phyloP scores from a whole-genome alignment of 441 rosid genomes.

The Flueggea neowawraea region DNA sequence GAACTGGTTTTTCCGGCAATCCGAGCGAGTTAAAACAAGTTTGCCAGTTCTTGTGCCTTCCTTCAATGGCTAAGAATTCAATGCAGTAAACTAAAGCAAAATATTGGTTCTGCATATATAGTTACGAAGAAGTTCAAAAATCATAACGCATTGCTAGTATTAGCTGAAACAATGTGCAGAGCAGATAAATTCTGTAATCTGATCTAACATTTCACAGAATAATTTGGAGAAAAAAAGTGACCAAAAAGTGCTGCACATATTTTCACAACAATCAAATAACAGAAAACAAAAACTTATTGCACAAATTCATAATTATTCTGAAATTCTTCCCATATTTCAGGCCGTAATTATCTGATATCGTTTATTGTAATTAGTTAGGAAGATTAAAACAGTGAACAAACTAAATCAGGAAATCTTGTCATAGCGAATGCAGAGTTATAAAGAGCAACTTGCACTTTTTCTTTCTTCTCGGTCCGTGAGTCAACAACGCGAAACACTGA shows the following conservation, averaged over 20 bases:
- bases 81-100: constrained; percentile 42
- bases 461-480: too few relatives aligned
- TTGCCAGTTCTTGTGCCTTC: constrained; percentile 28
- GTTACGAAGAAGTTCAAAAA: background rate
- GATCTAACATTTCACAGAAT: background rate
- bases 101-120: constrained; percentile 30
- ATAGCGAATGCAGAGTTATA: too few relatives aligned
- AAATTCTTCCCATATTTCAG: background rate
- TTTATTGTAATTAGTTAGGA: too few relatives aligned
- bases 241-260: constrained; percentile 30
- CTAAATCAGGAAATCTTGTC: too few relatives aligned
- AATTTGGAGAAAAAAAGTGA: background rate
- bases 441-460: too few relatives aligned
- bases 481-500: too few relatives aligned
- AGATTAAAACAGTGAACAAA: too few relatives aligned
- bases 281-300: background rate
- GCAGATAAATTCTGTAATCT: background rate
- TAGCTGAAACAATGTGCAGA: too few relatives aligned
- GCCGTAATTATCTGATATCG: too few relatives aligned
- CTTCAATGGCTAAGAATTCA: constrained; percentile 31
- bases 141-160: background rate
- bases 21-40: constrained; percentile 34
- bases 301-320: background rate
- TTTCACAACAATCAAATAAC: background rate
- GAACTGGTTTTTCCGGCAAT: constrained; percentile 23